Evolutionary conservation across 352 stramenopile species (phyloP), one percentile per base, ranked within the genome.

Genomic region (Phytopythium aichiense): DNA sequence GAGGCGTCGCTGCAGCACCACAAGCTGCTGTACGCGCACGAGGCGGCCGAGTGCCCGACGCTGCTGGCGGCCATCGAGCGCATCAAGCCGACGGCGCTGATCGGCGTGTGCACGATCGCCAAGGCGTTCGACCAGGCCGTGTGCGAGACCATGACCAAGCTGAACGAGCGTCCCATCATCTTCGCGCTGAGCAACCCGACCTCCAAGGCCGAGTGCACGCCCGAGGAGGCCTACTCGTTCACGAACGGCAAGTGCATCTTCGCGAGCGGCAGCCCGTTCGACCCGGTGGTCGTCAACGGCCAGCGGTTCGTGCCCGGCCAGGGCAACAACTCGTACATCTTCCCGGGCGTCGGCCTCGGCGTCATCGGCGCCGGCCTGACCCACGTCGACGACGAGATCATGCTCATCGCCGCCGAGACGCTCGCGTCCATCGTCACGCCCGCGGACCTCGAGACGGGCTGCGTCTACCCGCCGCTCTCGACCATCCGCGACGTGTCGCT

Each of bases 261-360:
- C 79, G 97, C 96, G 22, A 97, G 84, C 59, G 97, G 97, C 49
- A 97, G 84, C 45, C 96, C 96, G 20, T 99, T 99, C 79, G 92
- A 98, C 73, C 90, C 94, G 7, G 92, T 99, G 8, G 68, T 88
- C 66, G 79, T 97, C 58, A 88, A 97, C 63, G 94, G 89, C 56
- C 80, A 91, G 66, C 88, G 70, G 20, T 92, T 78, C 58, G 76
- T 93, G 51, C 92, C 91, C 31, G 85, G 87, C 45, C 92, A 98
- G 70, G 86, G 88, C 71, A 98, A 98, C 83, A 98, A 98, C 77
- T 92, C 96, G 72, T 99, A 98, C 76, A 92, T 99, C 65, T 99
- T 99, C 81, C 96, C 96, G 23, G 97, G 95, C 53, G 81, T 99
- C 59, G 96, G 94, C 25, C 82, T 99, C 6, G 96, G 92, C 42